Base-by-base conservation (phyloP, 371 early-diverging fungal species). In the Mortierella sp. region DNA sequence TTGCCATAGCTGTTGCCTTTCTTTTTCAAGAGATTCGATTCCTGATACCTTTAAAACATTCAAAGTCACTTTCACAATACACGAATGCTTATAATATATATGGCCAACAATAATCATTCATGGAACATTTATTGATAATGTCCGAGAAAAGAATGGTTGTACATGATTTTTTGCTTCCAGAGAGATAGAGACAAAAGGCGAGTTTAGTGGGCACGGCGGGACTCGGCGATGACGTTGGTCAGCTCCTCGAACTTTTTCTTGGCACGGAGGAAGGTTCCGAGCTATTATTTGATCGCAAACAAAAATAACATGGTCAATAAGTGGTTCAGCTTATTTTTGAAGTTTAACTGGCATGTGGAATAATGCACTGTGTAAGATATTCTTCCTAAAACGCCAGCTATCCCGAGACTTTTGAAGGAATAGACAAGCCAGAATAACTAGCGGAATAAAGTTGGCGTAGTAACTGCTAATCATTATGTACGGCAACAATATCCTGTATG, bases 221-320 rank as follows among this genome's bases (percentile, higher is more conserved):
- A 93, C 85, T 97, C 96, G 79, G 97, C 96, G 76, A 99, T 96
- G 85, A 97, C 94, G 87, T 86, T 86, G 76, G 89, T 86, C 84
- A 99, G 93, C 89, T 99, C 98, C 83, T 99, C 99, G 77, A 98
- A 94, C 96, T 99, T 99, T 83, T 90, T 92, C 97, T 99, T 99
- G 87, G 97, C 96, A 84, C 99, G 98, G 83, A 90, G 84, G 82
- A 96, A 93, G 80, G 98, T 96, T 83, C 99, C 99, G 81, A 99
- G 93, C 94, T 95, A 85, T 35, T 59, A 35, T 22, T 22, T 31
- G 22, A 45, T 23, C 37, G 23, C 26, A 57, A 62, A 49, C 34
- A 49, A 53, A 42, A 51, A 42, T 42, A 29, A 32, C 9, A 12
- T 2, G 17, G 13, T 51, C 28, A 53, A 53, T 28, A 23, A 28